These are phyloP conservation scores for Diversispora eburnea DNA, from an alignment of 192 early-diverging fungal genomes.

Conservation along the genomic window DNA sequence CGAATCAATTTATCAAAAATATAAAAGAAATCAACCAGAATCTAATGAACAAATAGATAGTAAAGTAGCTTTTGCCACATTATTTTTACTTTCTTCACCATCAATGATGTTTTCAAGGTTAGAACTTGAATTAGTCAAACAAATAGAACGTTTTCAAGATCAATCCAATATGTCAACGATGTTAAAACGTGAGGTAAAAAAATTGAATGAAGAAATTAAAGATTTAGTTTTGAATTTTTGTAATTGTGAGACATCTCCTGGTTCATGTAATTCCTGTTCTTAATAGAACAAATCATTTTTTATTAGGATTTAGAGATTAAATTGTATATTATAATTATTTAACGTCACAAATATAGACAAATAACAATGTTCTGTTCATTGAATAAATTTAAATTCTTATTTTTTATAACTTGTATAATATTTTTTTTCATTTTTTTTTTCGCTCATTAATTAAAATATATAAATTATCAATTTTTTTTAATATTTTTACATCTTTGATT, in stretches of 20 bases:
- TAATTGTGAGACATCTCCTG: slow-evolving; percentile 34
- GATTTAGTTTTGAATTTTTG: slow-evolving; percentile 58
- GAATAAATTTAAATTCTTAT: no score
- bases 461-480: no score
- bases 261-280: no score
- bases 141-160: slow-evolving; percentile 40
- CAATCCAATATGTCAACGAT: slow-evolving; percentile 35
- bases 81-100: slow-evolving; percentile 60
- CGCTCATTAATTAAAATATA: no score
- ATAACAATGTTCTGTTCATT: no score
- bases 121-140: slow-evolving; percentile 40
- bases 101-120: slow-evolving; percentile 52
- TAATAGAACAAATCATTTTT: no score
- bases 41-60: slow-evolving; percentile 25
- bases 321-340: no score
- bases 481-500: no score
- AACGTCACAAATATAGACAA: no score
- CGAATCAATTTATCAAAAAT: slow-evolving; percentile 34
- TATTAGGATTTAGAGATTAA: no score
- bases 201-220: slow-evolving; percentile 50
- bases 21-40: neutral
- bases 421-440: no score
- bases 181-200: slow-evolving; percentile 50
- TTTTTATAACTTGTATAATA: no score
- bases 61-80: slow-evolving; percentile 52